These are phyloP conservation scores for Leccinum barrowsii DNA, from an alignment of 768 basidiomycete species.

Conservation along the genomic window DNA sequence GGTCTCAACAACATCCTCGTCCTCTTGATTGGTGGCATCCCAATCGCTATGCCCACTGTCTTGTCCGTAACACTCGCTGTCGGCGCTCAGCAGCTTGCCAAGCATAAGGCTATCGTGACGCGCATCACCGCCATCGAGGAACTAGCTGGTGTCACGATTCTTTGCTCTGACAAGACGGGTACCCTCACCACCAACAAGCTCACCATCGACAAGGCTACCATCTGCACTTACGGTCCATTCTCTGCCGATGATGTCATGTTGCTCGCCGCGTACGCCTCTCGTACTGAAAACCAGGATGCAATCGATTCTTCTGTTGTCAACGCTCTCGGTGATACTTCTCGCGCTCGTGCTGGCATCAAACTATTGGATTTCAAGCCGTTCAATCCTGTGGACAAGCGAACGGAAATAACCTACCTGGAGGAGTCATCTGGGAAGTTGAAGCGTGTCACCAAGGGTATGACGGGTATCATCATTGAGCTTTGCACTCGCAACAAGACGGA, in stretches of 20 bases:
- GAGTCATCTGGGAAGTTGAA: constrained; percentile 93
- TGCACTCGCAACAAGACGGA: constrained; percentile 97
- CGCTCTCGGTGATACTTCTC: constrained; percentile 66
- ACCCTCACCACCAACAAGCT: constrained; percentile 99
- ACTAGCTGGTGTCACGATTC: constrained; percentile 95
- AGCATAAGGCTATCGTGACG: constrained; percentile 99
- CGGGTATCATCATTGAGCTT: constrained; percentile 95
- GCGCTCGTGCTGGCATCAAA: constrained; percentile 90
- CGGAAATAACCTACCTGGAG: constrained; percentile 96
- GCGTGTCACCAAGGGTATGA: constrained; percentile 99
- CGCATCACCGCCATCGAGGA: constrained; percentile 99
- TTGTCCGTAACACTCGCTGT: constrained; percentile 97
- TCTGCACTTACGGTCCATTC: constrained; percentile 88
- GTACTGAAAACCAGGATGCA: constrained; percentile 98
- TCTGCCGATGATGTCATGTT: constrained; percentile 88
- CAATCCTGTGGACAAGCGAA: constrained; percentile 99
- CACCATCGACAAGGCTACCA: constrained; percentile 90
- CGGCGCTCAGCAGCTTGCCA: constrained; percentile 97
- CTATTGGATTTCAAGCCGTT: constrained; percentile 99
- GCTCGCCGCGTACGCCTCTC: constrained; percentile 92
- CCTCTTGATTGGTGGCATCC: constrained; percentile 99
- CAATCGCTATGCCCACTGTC: constrained; percentile 99
- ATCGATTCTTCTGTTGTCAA: constrained; percentile 86
- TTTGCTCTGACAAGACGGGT: constrained; percentile 99
- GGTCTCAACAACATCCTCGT: constrained; percentile 98